Percentiles rank a stretch among this genome's conserved stretches.
Evolutionary conservation across 2,329 filamentous ascomycete genomes (phyloP).

Genomic region (Colletotrichum tropicale): DNA sequence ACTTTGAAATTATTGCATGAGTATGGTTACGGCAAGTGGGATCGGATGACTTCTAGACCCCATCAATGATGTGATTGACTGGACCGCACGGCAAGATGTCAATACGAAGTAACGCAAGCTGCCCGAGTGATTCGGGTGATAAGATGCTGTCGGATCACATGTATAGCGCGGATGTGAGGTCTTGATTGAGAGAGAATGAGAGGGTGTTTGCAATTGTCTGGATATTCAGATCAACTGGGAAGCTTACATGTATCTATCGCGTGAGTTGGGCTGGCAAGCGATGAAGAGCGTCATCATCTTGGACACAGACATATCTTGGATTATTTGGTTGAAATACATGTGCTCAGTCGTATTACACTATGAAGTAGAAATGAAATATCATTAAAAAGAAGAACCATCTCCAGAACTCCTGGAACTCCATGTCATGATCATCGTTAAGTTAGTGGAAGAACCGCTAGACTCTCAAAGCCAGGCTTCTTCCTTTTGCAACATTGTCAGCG

Average conservation of each 20-base stretch:
- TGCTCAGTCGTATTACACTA: background rate
- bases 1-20: background rate
- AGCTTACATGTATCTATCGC: background rate
- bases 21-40: rapidly evolving
- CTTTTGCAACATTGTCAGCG: background rate
- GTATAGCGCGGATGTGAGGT: rapidly evolving
- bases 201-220: background rate
- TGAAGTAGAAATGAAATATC: background rate
- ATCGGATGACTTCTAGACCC: background rate
- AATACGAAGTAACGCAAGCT: background rate
- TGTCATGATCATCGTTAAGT: background rate
- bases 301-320: background rate
- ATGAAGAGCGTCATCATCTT: background rate
- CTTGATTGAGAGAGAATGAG: background rate
- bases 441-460: background rate
- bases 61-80: background rate
- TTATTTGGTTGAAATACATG: rapidly evolving
- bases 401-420: background rate
- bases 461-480: background rate
- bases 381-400: background rate
- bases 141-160: rapidly evolving
- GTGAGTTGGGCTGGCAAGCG: background rate
- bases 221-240: background rate
- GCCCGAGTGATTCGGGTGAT: rapidly evolving
- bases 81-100: background rate